Base-by-base conservation (phyloP, 2,329 filamentous ascomycete genomes). In the Sclerotinia minor region DNA sequence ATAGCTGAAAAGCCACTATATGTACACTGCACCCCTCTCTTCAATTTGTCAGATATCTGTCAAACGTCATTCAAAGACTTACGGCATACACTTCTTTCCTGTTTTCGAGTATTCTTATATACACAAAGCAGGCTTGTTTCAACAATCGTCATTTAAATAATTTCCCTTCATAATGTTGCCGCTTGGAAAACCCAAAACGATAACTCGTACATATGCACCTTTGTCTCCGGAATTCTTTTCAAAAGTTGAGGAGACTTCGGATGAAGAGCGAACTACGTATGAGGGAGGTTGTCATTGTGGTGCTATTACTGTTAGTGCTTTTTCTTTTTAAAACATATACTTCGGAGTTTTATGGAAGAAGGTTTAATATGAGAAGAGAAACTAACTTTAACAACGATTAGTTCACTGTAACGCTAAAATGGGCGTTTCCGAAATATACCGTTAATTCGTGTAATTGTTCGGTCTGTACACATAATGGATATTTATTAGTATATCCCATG, bases 391-490 rank as follows among this genome's bases (percentile, higher is more conserved):
- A 21, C 38, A 29, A 21, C 38, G 2, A 84, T 69, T 86, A 82
- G 73, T 82, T 61, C 35, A 58, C 83, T 73, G 74, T 80, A 64
- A 76, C 78, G 5, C 67, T 87, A 17, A 84, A 86, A 45, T 84
- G 89, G 74, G 67, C 72, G 2, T 71, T 73, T 38, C 71, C 69
- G 5, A 82, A 89, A 69, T 85, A 85, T 73, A 76, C 81, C 13
- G 82, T 82, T 13, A 75, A 78, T 5, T 81, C 84, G 72, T 89
- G 89, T 78, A 88, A 87, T 77, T 91, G 90, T 79, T 89, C 86
- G 77, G 85, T 89, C 69, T 89, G 89, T 76, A 71, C 70, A 71
- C 83, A 81, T 70, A 83, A 83, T 72, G 81, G 78, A n/a, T 81
- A 81, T 60, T 73, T 84, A 21, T 81, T 77, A 67, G 63, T 77